Base-by-base conservation (phyloP, 2,329 filamentous ascomycete species). In the Scortechinia acanthostroma region DNA sequence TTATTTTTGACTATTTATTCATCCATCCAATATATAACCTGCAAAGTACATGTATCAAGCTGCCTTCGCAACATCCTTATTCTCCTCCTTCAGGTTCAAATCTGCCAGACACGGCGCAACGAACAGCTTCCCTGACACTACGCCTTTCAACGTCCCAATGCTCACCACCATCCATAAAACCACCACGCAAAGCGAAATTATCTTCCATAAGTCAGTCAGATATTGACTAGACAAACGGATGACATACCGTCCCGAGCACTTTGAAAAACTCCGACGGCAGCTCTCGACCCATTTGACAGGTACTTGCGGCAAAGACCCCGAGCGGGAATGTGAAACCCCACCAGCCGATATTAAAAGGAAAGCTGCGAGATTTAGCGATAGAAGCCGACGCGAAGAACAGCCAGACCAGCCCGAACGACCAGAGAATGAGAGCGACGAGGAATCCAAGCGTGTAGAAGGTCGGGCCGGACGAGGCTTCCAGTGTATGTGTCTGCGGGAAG, bases 401-500 rank as follows among this genome's bases (percentile, higher is more conserved):
- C 64, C 68, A 70, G 3, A 69, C 53, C 4, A 71, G 55, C 2
- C 61, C 69, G 43, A 71, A 70, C 0, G 64, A 66, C 64, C 66
- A 71, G 58, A 71, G 65, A 21, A 67, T 49, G 6, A 71, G 53
- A 3, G 61, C 68, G 6, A 64, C 43, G 43, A 70, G 62, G 17
- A 78, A 63, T 0, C 82, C 80, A 1, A 80, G 47, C 1, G 80
- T 64, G 50, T 84, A 83, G 4, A 83, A 64, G 2, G 82, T 65
- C 21, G 72, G 63, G 0, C 78, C 77, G 1, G 73, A 65, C 16
- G 10, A 13, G 14, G 10, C 13, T 19, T 40, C 10, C 64, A 46
- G 16, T 59, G 58, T 35, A 57, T 51, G 6, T 54, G 59, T 19
- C 58, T 44, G 50, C 55, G 42, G 3, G 73, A 55, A 23, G 65